Conservation (phyloP, 2,329 filamentous ascomycete species). For the Sarocladiaceae sp. region DNA sequence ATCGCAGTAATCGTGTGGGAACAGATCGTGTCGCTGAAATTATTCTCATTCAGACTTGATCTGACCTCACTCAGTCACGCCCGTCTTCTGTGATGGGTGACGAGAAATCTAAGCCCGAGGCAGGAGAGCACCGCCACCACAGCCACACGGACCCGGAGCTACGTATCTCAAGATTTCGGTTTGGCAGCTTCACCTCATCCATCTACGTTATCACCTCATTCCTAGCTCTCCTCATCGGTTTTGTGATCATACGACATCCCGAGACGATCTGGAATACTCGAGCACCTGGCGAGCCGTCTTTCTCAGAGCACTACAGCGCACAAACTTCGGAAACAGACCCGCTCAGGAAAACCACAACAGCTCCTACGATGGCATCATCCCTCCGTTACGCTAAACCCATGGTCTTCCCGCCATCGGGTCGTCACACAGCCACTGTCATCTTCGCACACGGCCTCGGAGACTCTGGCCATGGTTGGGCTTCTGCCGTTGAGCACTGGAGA, state of each 20-base stretch:
- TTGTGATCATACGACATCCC: background rate
- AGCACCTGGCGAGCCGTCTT: background rate
- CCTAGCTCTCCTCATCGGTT: background rate
- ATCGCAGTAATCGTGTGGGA: too few relatives aligned
- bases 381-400: conserved; percentile 45
- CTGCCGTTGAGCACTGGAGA: conserved; percentile 72
- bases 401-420: conserved; percentile 72
- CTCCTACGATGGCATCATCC: conserved; percentile 7
- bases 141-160: background rate
- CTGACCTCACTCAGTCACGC: background rate
- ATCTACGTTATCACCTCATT: background rate
- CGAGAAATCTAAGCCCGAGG: background rate
- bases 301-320: too few relatives aligned
- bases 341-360: background rate
- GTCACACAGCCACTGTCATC: conserved; percentile 92
- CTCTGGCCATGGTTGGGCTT: conserved; percentile 72
- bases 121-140: conserved; percentile 2
- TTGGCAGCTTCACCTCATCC: background rate
- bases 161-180: background rate
- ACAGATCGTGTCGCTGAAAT: too few relatives aligned
- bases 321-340: background rate
- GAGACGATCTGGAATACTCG: background rate
- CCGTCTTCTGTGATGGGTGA: background rate
- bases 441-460: conserved; percentile 92
- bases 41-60: background rate